Conservation (phyloP, 345 rosid genomes). For the Noccaea caerulescens region DNA sequence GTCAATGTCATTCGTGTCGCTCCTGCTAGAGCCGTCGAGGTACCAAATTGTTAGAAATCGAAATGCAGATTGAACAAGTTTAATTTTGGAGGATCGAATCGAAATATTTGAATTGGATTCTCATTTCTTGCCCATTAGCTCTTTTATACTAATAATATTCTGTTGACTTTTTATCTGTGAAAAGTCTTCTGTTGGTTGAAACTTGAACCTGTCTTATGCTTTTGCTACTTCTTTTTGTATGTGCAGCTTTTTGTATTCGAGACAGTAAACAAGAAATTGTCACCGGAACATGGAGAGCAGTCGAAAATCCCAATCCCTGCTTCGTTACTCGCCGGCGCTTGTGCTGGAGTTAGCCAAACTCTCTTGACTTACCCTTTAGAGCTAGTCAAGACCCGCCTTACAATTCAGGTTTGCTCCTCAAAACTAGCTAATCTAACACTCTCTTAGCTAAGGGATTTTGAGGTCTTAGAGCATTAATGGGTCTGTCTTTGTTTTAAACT, state of each 20-base stretch:
- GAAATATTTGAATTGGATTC: neutral
- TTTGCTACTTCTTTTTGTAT: too few relatives aligned
- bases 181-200: conserved; percentile 31
- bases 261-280: conserved; percentile 76
- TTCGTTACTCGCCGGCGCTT: conserved; percentile 92
- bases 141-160: neutral
- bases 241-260: conserved; percentile 90
- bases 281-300: conserved; percentile 70
- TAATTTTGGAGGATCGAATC: neutral
- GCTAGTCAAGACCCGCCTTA: conserved; percentile 86
- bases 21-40: conserved; percentile 99
- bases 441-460: neutral
- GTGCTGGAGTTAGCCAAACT: conserved; percentile 98
- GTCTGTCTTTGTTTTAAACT: conserved; percentile 14
- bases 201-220: too few relatives aligned
- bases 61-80: neutral
- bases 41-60: conserved; percentile 36
- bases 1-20: conserved; percentile 97
- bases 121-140: neutral
- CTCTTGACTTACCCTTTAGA: conserved; percentile 93
- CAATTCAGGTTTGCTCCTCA: conserved; percentile 67
- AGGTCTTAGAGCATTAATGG: conserved; percentile 2
- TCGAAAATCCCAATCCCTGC: conserved; percentile 74
- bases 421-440: neutral
- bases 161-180: conserved; percentile 22